Evolutionary conservation across 129 eudicot species (phyloP), one percentile per base, ranked within the genome.

Genomic region (Chrysanthemum seticuspe): DNA sequence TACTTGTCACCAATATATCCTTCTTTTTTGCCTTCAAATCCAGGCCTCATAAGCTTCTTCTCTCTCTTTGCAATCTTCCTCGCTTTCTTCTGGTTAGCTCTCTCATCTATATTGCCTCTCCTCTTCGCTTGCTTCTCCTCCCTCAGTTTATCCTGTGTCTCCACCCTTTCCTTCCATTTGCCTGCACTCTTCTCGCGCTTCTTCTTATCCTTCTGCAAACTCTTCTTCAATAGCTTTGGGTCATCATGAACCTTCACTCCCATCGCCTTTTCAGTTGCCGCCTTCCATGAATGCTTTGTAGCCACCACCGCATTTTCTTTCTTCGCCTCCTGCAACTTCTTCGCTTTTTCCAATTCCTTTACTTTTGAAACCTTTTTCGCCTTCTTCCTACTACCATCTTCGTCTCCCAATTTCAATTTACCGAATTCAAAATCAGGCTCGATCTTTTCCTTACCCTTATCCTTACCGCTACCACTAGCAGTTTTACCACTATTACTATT

Each of bases 21-120:
- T 56, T 88, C 88, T 82, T 90, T 94, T 18, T 97, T 74, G 1
- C 99, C 99, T 80, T 90, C 97, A 54, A 94, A 94, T 61, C 97
- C 96, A 6, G 99, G 96, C 89, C 99, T 78, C 99, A 90, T 90
- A 36, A 94, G 87, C 83, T 94, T 94, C 97, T 94, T 90, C 77
- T 94, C 99, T 18, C 99, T 81, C 82, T 90, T 94, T 3, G 92
- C 99, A 88, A 94, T 94, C 89, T 88, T 94, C 84, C 88, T 90
- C 75, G 51, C 65, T 82, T 90, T 94, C 87, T 90, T 94, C 68
- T 86, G 87, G 40, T 79, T 78, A 9, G 84, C 86, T 78, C 95
- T 84, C 62, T 84, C 93, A 2, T 82, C 87, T 31, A 94, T 88
- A 76, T 94, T 94, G 18, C 85, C 94, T 36, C 68, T 82, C 76